phyloP scores from a whole-genome alignment of 192 early-diverging fungal species.

The Mortierella alpina region DNA sequence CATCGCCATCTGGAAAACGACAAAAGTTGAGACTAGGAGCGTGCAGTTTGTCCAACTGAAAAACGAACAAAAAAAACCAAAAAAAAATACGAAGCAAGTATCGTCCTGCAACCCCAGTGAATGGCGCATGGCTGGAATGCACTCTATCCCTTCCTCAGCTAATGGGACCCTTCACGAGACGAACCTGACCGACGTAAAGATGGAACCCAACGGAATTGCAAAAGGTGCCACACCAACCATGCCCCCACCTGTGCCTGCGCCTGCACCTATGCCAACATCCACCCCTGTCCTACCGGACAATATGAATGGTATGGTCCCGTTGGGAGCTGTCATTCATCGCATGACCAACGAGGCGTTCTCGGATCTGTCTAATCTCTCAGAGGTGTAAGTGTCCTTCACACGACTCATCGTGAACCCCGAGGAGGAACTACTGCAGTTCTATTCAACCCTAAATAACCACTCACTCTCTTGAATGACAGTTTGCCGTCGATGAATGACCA shows the following conservation, averaged over 20 bases:
- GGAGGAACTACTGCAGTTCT: too few species aligned
- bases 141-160: constrained; percentile 23
- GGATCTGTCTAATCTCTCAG: constrained; percentile 73
- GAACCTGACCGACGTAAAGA: constrained; percentile 25
- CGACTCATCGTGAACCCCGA: too few species aligned
- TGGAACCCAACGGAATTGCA: constrained; percentile 35
- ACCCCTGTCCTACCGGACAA: constrained; percentile 66
- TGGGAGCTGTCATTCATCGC: constrained; percentile 68
- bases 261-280: background rate
- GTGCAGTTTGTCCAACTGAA: background rate
- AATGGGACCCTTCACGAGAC: constrained; percentile 18
- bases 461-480: constrained; percentile 32
- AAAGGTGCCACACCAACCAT: constrained; percentile 12
- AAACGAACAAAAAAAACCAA: constrained; percentile 4
- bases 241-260: constrained; percentile 5
- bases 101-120: constrained; percentile 2
- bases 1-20: too few species aligned
- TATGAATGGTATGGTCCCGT: constrained; percentile 70
- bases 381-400: constrained; percentile 59
- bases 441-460: background rate
- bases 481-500: constrained; percentile 67
- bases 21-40: too few species aligned
- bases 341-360: constrained; percentile 73
- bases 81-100: constrained; percentile 4
- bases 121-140: constrained; percentile 50